These are phyloP conservation scores for Sordariomycetes sp. DNA, from an alignment of 2,329 filamentous ascomycete genomes.

Conservation along the genomic window DNA sequence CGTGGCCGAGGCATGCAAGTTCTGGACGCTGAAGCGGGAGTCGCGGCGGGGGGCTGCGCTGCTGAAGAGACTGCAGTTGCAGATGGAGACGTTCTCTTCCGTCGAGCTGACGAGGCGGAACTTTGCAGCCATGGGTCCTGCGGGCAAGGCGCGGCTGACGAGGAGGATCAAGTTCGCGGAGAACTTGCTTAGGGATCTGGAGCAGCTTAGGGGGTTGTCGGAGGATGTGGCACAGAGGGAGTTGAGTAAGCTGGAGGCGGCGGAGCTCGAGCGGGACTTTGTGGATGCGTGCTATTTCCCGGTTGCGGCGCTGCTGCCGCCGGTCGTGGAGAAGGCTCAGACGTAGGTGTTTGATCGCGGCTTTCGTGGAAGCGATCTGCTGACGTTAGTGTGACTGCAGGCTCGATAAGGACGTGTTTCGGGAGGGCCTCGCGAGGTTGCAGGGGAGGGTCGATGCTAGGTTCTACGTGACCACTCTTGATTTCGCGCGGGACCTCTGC, in stretches of 20 bases:
- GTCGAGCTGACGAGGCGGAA: conserved; percentile 95
- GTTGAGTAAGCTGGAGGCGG: conserved; percentile 60
- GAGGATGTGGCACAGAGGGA: conserved; percentile 65
- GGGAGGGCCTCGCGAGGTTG: conserved; percentile 32
- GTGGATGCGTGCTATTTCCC: conserved; percentile 90
- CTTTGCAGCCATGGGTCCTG: conserved; percentile 87
- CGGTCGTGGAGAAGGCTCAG: conserved; percentile 68
- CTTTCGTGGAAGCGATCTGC: conserved; percentile 21
- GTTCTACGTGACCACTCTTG: conserved; percentile 42
- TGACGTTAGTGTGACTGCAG: conserved; percentile 21
- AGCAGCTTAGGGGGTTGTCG: conserved; percentile 58
- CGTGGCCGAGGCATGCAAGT: conserved; percentile 83
- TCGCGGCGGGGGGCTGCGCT: conserved; percentile 81
- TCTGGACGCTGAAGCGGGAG: conserved; percentile 96
- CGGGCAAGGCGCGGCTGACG: conserved; percentile 62
- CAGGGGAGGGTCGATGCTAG: conserved; percentile 38
- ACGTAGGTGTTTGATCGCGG: conserved; percentile 42
- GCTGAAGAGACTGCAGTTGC: conserved; percentile 82
- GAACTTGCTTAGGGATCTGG: conserved; percentile 61
- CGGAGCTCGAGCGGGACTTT: conserved; percentile 62
- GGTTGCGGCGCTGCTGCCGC: conserved; percentile 60
- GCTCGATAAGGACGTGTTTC: conserved; percentile 51
- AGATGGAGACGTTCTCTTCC: conserved; percentile 92
- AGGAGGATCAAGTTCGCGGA: conserved; percentile 83
- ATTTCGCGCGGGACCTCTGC: conserved; percentile 44